phyloP scores from a whole-genome alignment of 768 basidiomycete genomes.

The Pleurotus eryngii region DNA sequence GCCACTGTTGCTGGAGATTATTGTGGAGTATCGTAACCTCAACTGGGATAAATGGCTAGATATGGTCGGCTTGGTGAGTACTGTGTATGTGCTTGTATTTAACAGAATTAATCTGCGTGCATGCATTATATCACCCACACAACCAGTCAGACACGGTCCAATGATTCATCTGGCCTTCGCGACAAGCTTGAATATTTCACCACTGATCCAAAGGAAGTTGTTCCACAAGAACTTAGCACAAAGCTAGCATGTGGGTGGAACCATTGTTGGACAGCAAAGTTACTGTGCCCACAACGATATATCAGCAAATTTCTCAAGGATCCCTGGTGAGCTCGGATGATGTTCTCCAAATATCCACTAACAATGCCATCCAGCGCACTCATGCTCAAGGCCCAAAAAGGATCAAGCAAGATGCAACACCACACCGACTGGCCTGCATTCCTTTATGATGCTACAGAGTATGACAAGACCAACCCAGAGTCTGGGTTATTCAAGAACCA shows the following conservation, averaged over 20 bases:
- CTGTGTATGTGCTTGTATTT: too few relatives aligned
- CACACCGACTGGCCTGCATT: slow-evolving; percentile 15
- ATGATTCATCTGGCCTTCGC: neutral
- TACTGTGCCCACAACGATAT: neutral
- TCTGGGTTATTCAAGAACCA: slow-evolving; percentile 16
- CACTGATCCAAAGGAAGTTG: neutral
- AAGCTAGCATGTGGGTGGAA: neutral
- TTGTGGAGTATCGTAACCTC: neutral
- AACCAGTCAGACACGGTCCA: neutral
- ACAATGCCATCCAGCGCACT: neutral
- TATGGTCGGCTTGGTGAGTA: neutral
- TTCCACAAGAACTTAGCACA: neutral
- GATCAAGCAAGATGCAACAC: neutral
- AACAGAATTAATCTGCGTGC: neutral
- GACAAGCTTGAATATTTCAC: neutral
- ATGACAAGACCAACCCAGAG: slow-evolving; percentile 8
- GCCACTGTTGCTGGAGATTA: neutral
- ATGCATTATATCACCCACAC: neutral
- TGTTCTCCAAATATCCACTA: too few relatives aligned
- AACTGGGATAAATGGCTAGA: neutral
- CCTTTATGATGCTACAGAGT: slow-evolving; percentile 12
- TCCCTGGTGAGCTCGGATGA: too few relatives aligned
- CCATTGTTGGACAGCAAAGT: neutral
- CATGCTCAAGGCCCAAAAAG: neutral
- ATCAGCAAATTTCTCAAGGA: too few relatives aligned